Conservation (phyloP, 75 land plant species). For the Pseudotsuga menziesii region DNA sequence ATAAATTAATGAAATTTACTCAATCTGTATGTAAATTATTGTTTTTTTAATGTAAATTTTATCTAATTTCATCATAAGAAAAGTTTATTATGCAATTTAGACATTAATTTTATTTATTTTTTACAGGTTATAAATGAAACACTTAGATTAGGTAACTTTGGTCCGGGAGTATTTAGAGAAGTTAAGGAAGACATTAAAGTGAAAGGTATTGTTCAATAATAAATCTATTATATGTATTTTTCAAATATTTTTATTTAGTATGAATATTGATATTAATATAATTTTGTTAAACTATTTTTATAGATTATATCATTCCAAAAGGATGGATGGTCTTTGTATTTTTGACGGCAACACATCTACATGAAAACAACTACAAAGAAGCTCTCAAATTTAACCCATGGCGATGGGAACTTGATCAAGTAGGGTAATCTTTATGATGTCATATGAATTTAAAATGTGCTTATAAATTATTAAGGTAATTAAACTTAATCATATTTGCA, state of each 20-base stretch:
- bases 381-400: neutral
- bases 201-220: neutral
- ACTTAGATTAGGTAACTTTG: neutral
- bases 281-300: neutral
- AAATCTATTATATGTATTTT: neutral
- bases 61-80: too few relatives aligned
- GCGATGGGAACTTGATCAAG: neutral
- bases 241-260: neutral
- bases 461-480: neutral
- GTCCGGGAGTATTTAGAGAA: neutral
- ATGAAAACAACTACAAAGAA: neutral
- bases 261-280: too few relatives aligned
- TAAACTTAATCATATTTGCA: neutral
- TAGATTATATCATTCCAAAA: constrained; percentile 6
- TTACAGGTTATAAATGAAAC: neutral
- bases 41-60: too few relatives aligned
- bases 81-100: too few relatives aligned
- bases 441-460: neutral
- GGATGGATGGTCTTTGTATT: neutral
- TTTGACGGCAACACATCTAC: neutral
- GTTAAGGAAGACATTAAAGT: neutral
- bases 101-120: neutral
- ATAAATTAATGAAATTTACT: constrained; percentile 8
- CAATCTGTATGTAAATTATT: neutral
- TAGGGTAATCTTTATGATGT: neutral